Conservation (phyloP, 176 grass and related monocot species). For the Zoysia pacifica region DNA sequence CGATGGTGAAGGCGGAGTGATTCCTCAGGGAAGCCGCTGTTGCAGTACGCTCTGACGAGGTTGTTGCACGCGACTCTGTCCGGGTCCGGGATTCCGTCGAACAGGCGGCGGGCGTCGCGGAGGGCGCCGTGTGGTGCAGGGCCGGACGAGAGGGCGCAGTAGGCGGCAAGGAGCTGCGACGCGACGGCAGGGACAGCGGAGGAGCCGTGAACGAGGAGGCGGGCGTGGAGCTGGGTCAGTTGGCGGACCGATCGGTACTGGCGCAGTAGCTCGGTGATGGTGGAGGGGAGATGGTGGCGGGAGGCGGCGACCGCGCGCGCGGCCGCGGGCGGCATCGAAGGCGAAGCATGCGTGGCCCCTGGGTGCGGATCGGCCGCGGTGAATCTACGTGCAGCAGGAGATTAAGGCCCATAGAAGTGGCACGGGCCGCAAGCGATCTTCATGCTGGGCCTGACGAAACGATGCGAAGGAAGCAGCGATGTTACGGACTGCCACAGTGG, state of each 20-base stretch:
- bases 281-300: neutral
- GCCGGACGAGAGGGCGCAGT: neutral
- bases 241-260: constrained; percentile 25
- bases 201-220: constrained; percentile 13
- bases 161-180: constrained; percentile 39
- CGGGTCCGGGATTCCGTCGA: constrained; percentile 40
- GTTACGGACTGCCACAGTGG: no score
- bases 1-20: constrained; percentile 16
- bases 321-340: constrained; percentile 23
- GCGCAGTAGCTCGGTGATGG: constrained; percentile 22
- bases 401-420: neutral
- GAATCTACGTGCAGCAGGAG: no score
- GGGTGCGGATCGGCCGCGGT: neutral
- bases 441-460: no score
- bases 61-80: constrained; percentile 40
- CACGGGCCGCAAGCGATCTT: no score
- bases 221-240: constrained; percentile 49
- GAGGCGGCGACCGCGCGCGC: neutral
- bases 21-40: constrained; percentile 10
- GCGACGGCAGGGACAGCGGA: neutral
- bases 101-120: constrained; percentile 13
- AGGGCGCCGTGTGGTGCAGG: neutral
- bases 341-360: neutral
- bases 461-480: no score
- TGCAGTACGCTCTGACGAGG: constrained; percentile 38